phyloP scores from a whole-genome alignment of 2,329 filamentous ascomycete genomes.

The Fusarium virguliforme region DNA sequence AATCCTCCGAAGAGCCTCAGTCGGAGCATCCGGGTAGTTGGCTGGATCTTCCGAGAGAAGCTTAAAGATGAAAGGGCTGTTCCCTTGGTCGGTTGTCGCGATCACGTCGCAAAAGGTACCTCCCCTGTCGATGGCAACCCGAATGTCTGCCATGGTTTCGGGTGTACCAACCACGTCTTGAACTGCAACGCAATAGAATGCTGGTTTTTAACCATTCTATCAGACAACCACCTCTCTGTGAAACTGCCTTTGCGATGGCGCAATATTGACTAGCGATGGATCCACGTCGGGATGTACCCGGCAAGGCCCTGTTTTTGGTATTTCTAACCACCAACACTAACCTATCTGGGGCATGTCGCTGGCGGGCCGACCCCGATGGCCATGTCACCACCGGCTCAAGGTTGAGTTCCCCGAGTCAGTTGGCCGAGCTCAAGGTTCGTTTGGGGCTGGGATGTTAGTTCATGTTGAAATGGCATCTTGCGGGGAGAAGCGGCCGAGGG shows the following conservation, averaged over 20 bases:
- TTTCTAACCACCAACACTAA: not conserved
- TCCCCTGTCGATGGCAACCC: conserved; percentile 69
- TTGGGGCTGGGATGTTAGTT: not conserved
- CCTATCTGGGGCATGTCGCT: not conserved
- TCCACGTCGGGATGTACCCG: conserved; percentile 9
- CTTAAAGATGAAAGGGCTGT: conserved; percentile 81
- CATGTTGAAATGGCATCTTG: not conserved
- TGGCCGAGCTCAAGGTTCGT: not conserved
- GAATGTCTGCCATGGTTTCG: conserved; percentile 43
- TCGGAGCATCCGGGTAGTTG: conserved; percentile 80
- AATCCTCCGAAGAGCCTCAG: conserved; percentile 79
- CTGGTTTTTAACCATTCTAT: conserved; percentile 17
- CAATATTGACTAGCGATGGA: conserved; percentile 11
- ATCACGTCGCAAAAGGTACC: conserved; percentile 84
- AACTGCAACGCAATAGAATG: not conserved
- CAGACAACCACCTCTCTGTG: too few relatives aligned
- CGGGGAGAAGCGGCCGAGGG: not conserved
- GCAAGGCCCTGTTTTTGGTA: not conserved
- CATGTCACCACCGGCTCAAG: conserved; percentile 1
- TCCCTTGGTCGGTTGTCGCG: conserved; percentile 72
- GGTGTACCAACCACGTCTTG: not conserved
- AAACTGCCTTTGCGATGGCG: not conserved
- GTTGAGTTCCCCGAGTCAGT: conserved; percentile 13
- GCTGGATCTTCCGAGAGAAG: conserved; percentile 80
- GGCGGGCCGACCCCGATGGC: not conserved